Conservation (phyloP, 2,329 filamentous ascomycete genomes). For the Chaetomiaceae sp. region DNA sequence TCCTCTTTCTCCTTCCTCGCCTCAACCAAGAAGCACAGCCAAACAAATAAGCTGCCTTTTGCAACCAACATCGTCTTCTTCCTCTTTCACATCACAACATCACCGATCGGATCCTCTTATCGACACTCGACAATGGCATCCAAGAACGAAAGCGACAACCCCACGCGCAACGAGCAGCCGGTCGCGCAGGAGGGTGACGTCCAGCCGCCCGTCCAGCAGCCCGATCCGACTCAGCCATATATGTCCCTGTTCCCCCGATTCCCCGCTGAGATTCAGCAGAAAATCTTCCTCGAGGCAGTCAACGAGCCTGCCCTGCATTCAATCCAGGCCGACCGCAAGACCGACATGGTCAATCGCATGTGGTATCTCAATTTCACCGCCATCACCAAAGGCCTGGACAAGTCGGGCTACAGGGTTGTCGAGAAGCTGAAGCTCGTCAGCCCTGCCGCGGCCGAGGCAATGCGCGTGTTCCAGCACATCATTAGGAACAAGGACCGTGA, state of each 20-base stretch:
- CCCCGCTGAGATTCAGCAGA: conserved; percentile 20
- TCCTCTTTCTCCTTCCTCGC: too few relatives aligned
- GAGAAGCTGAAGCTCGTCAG: neutral
- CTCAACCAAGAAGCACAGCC: too few relatives aligned
- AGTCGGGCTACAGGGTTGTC: conserved; percentile 10
- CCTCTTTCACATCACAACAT: too few relatives aligned
- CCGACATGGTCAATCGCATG: neutral
- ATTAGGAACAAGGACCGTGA: neutral
- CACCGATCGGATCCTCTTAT: too few relatives aligned
- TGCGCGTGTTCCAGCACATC: neutral
- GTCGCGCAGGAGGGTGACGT: neutral
- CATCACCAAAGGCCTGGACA: neutral
- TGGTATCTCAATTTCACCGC: neutral
- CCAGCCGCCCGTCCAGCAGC: neutral
- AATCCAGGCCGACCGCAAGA: neutral
- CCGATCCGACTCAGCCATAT: neutral
- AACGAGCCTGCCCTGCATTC: conserved; percentile 22
- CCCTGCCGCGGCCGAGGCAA: neutral
- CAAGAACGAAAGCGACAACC: too few relatives aligned
- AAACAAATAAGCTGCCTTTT: too few relatives aligned
- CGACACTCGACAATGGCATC: too few relatives aligned
- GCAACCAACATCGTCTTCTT: too few relatives aligned
- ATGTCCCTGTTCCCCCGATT: conserved; percentile 8
- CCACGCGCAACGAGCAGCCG: too few relatives aligned
- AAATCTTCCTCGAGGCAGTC: conserved; percentile 21